Evolutionary conservation across 345 rosid species (phyloP).

Genomic region (Linum lewisii): DNA sequence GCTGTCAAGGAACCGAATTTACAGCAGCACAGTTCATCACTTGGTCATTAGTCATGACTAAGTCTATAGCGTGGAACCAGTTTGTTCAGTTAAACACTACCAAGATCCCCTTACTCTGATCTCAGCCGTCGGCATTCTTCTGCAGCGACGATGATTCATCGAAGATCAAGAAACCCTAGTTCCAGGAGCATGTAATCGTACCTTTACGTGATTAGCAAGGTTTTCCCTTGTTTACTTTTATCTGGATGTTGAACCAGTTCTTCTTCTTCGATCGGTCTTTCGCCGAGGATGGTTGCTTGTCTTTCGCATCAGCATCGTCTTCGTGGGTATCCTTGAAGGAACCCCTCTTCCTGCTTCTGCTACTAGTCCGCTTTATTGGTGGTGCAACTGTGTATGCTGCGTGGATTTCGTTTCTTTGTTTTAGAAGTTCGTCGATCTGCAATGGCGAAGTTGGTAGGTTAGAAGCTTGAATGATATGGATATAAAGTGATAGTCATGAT

Average conservation of each 20-base stretch:
- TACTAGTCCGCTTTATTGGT: slow-evolving; percentile 51
- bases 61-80: too few species aligned
- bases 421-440: slow-evolving; percentile 89
- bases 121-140: too few species aligned
- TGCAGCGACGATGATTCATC: too few species aligned
- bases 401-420: slow-evolving; percentile 72
- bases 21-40: too few species aligned
- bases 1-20: too few species aligned
- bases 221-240: slow-evolving; percentile 87
- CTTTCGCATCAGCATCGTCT: slow-evolving; percentile 40
- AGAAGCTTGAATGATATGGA: slow-evolving; percentile 4
- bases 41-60: too few species aligned
- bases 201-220: slow-evolving; percentile 65
- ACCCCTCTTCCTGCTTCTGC: slow-evolving; percentile 54
- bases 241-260: slow-evolving; percentile 77
- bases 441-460: neutral
- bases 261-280: slow-evolving; percentile 61
- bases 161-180: too few species aligned
- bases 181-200: too few species aligned
- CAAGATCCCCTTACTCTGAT: too few species aligned
- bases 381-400: slow-evolving; percentile 61
- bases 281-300: slow-evolving; percentile 41
- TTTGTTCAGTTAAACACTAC: too few species aligned
- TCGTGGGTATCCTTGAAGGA: slow-evolving; percentile 50
- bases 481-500: neutral